phyloP scores from a whole-genome alignment of 805 yeast genomes.

The Wickerhamiella slavikovae region DNA sequence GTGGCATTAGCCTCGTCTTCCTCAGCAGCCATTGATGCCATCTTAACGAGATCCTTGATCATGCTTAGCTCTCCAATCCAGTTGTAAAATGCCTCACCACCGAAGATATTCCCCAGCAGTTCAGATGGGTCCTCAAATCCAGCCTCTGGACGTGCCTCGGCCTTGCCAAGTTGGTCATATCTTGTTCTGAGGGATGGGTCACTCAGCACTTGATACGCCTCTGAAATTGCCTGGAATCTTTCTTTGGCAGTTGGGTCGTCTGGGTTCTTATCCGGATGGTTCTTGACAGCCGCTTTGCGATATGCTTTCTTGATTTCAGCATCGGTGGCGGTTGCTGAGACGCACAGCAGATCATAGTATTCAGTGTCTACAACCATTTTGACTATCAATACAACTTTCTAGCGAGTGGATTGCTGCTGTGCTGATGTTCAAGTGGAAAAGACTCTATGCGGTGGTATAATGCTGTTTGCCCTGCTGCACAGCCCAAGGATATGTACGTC shows the following conservation, averaged over 20 bases:
- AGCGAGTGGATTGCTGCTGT: no score
- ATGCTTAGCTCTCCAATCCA: slow-evolving; percentile 79
- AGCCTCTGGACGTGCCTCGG: slow-evolving; percentile 42
- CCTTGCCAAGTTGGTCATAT: slow-evolving; percentile 77
- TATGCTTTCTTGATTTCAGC: slow-evolving; percentile 84
- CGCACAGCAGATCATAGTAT: slow-evolving; percentile 67
- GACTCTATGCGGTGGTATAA: no score
- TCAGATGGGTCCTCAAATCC: slow-evolving; percentile 74
- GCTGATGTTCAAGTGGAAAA: no score
- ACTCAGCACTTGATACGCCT: slow-evolving; percentile 41
- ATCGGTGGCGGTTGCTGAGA: slow-evolving; percentile 47
- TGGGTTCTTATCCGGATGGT: slow-evolving; percentile 96
- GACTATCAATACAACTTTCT: background rate
- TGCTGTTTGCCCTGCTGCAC: no score
- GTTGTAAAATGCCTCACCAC: slow-evolving; percentile 73
- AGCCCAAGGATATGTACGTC: no score
- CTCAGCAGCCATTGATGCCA: slow-evolving; percentile 30
- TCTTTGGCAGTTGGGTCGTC: slow-evolving; percentile 77
- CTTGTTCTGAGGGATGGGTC: slow-evolving; percentile 45
- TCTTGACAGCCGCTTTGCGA: slow-evolving; percentile 68
- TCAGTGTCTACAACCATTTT: slow-evolving; percentile 66
- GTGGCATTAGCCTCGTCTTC: slow-evolving; percentile 14
- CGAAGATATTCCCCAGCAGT: slow-evolving; percentile 67
- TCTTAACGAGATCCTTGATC: slow-evolving; percentile 51
- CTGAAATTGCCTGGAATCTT: slow-evolving; percentile 56